Conservation (phyloP, 495 filamentous ascomycete genomes). For the Trichoderma gamsii region DNA sequence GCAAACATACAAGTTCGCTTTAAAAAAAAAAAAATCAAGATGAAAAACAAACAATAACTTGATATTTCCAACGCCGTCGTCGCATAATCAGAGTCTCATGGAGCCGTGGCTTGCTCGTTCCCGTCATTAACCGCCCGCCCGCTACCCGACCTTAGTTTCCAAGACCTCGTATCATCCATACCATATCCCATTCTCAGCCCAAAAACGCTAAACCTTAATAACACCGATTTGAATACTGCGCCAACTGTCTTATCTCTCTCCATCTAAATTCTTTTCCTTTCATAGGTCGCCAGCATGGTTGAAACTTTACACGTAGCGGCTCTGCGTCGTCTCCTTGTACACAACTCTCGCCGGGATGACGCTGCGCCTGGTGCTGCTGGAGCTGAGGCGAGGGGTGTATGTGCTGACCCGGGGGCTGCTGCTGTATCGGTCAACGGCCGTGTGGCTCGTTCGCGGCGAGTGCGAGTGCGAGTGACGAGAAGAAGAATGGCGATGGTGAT, state of each 20-base stretch:
- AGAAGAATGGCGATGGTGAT: slow-evolving; percentile 26
- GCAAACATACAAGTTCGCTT: too few species aligned
- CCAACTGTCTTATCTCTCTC: not conserved
- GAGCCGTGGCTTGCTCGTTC: not conserved
- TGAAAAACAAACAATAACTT: not conserved
- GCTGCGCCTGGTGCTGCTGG: slow-evolving; percentile 25
- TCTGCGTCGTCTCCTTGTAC: not conserved
- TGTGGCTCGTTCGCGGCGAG: slow-evolving; percentile 20
- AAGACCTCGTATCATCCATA: not conserved
- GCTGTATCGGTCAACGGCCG: slow-evolving; percentile 17
- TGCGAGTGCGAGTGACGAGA: slow-evolving; percentile 19
- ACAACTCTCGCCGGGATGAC: not conserved
- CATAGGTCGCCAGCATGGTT: not conserved
- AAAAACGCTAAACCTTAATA: too few species aligned
- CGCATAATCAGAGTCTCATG: not conserved
- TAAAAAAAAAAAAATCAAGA: too few species aligned
- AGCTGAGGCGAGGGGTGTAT: slow-evolving; percentile 30
- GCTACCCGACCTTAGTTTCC: not conserved
- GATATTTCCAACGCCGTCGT: not conserved
- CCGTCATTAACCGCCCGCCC: not conserved
- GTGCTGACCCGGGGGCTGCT: too few species aligned
- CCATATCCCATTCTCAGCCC: not conserved
- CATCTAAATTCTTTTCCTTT: not conserved
- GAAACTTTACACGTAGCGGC: not conserved
- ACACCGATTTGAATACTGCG: too few species aligned